A percentile compares a stretch with the other conserved stretches of the same genome.
Conservation (phyloP, 306 rosid species). For the Cicer bijugum region DNA sequence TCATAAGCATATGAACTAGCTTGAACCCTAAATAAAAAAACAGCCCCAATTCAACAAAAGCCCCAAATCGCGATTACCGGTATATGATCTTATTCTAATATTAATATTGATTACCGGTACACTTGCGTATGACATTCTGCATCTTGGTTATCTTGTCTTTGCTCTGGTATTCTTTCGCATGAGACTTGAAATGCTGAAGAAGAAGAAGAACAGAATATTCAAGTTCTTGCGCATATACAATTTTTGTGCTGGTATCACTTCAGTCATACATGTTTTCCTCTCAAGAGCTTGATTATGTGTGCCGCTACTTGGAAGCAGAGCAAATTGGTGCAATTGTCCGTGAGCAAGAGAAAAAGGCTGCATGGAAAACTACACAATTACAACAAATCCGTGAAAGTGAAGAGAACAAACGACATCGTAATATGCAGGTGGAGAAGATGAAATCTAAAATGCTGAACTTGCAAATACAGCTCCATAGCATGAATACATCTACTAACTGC, state of each 20-base stretch:
- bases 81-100: slow-evolving; percentile 90
- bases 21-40: too few species aligned
- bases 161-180: slow-evolving; percentile 91
- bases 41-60: too few species aligned
- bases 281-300: slow-evolving; percentile 83
- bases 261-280: slow-evolving; percentile 93
- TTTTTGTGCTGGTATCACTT: slow-evolving; percentile 90
- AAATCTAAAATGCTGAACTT: slow-evolving; percentile 97
- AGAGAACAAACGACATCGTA: slow-evolving; percentile 79
- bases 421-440: slow-evolving; percentile 98
- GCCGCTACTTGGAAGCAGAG: slow-evolving; percentile 93
- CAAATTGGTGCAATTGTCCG: slow-evolving; percentile 95
- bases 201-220: slow-evolving; percentile 88
- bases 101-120: slow-evolving; percentile 93
- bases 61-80: too few species aligned
- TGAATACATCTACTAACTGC: slow-evolving; percentile 59
- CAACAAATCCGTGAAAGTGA: slow-evolving; percentile 81
- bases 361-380: slow-evolving; percentile 93
- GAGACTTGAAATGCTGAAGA: slow-evolving; percentile 93
- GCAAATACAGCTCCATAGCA: slow-evolving; percentile 79
- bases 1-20: too few species aligned
- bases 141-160: slow-evolving; percentile 97
- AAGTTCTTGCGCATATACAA: slow-evolving; percentile 89
- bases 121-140: slow-evolving; percentile 91
- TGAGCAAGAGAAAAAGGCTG: slow-evolving; percentile 98